Evolutionary conservation across 148 eudicot species (phyloP), one percentile per base, ranked within the genome.

Genomic region (Fallopia convolvulus): DNA sequence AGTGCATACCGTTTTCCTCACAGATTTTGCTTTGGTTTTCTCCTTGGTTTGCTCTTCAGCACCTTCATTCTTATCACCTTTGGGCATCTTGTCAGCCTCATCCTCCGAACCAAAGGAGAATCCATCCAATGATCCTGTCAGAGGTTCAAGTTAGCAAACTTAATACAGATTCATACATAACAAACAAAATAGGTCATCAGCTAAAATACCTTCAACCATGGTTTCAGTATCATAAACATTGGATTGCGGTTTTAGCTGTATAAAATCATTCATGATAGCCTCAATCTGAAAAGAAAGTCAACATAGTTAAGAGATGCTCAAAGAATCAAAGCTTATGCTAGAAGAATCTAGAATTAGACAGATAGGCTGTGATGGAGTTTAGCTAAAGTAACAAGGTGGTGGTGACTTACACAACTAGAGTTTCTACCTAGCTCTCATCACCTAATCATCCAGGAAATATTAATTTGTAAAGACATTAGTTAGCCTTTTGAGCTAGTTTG

Each of bases 201-300:
- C 10, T 70, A 3, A n/a, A 70, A 70, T 70, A 70, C 97, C 99
- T 94, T 92, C 99, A 81, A 94, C 96, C 91, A 92, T 90, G 53
- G 99, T 94, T 83, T 94, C 99, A 49, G 97, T 91, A 77, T 92
- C 91, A 47, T 88, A 92, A 72, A 95, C 94, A 86, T 91, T 92
- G 65, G 99, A 92, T 81, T 89, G 92, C 26, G 97, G 89, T 75
- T 85, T 90, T 81, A 95, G 90, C 88, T 95, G 97, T 79, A 95
- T 84, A 79, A 89, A 95, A 82, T 95, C 99, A 82, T 94, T 90
- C 94, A 90, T 90, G 79, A 94, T 92, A 17, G 99, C 99, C 79
- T 92, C 99, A 78, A 94, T 86, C 97, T 94, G 91, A 41, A 79
- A 75, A 84, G 75, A 76, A 76, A 12, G 63, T n/a, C 2, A 58